Conservation (phyloP, 495 filamentous ascomycete genomes). For the Penicillium cataractarum region DNA sequence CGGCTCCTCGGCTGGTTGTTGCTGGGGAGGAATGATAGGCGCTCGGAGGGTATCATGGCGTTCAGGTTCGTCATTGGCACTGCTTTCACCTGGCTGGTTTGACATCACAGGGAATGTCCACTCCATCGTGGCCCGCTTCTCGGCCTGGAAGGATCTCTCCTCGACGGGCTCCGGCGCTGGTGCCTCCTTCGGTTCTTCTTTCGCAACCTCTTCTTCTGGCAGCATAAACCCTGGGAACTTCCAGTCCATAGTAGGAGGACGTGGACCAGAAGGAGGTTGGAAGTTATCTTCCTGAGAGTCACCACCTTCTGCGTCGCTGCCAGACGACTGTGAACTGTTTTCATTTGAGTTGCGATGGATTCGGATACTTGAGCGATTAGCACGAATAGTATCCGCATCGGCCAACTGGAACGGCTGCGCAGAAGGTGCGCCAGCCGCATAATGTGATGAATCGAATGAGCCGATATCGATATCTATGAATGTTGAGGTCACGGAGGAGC, state of each 20-base stretch:
- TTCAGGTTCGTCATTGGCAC: slow-evolving; percentile 19
- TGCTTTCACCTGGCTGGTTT: slow-evolving; percentile 20
- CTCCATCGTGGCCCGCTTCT: slow-evolving; percentile 45
- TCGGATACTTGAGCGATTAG: slow-evolving; percentile 48
- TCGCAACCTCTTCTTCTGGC: slow-evolving; percentile 27
- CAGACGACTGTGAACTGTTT: slow-evolving; percentile 37
- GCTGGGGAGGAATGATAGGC: slow-evolving; percentile 26
- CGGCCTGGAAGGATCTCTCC: slow-evolving; percentile 29
- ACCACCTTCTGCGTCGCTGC: slow-evolving; percentile 31
- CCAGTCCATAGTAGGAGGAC: slow-evolving; percentile 55
- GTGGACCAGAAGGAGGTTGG: slow-evolving; percentile 41
- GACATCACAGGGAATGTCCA: slow-evolving; percentile 55
- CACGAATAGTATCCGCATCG: slow-evolving; percentile 54
- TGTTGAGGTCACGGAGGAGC: slow-evolving; percentile 52
- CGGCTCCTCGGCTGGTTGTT: slow-evolving; percentile 26
- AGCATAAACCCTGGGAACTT: slow-evolving; percentile 47
- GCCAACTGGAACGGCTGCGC: slow-evolving; percentile 53
- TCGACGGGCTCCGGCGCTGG: slow-evolving; percentile 23
- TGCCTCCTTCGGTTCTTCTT: slow-evolving; percentile 19
- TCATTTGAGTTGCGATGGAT: slow-evolving; percentile 43
- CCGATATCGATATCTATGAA: slow-evolving; percentile 54
- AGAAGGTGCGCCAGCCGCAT: slow-evolving; percentile 48
- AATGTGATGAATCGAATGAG: slow-evolving; percentile 51
- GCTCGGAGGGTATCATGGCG: slow-evolving; percentile 45
- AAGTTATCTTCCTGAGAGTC: slow-evolving; percentile 35